phyloP scores from a whole-genome alignment of 495 filamentous ascomycete species.

The Aspergillus leporis region DNA sequence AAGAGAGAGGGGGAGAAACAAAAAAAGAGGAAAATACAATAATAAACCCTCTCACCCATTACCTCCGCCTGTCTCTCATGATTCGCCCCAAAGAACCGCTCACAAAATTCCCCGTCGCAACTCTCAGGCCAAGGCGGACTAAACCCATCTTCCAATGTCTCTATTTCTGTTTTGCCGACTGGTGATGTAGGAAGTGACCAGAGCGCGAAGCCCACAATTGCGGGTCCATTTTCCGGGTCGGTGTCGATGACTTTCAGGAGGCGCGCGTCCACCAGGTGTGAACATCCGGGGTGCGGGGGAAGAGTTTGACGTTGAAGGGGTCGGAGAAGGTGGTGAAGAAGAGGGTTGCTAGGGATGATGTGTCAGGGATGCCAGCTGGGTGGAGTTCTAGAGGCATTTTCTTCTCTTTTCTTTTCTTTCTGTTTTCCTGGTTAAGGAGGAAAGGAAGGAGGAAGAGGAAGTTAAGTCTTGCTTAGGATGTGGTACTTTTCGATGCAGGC shows the following conservation, averaged over 20 bases:
- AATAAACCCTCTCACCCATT: constrained; percentile 29
- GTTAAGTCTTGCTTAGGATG: no score
- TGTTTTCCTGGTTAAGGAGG: background rate
- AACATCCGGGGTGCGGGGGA: constrained; percentile 28
- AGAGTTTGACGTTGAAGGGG: constrained; percentile 24
- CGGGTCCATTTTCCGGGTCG: background rate
- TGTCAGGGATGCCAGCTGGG: constrained; percentile 18
- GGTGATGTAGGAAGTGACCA: background rate
- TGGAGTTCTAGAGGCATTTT: constrained; percentile 21
- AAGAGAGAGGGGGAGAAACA: background rate
- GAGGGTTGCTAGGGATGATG: constrained; percentile 15
- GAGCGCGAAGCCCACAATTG: background rate
- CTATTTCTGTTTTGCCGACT: background rate
- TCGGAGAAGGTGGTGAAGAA: constrained; percentile 28
- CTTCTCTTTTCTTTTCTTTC: background rate
- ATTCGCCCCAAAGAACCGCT: constrained; percentile 28
- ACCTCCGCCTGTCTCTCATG: constrained; percentile 14
- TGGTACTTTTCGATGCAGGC: no score
- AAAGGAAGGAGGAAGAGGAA: no score
- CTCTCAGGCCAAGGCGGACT: constrained; percentile 16
- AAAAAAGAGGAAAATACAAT: constrained; percentile 21
- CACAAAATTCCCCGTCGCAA: constrained; percentile 23
- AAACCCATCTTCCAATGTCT: background rate
- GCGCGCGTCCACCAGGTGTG: constrained; percentile 21
- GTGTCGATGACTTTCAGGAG: constrained; percentile 4